A percentile compares a stretch with the other conserved stretches of the same genome.
Evolutionary conservation across 208 protist species (phyloP).

Genomic region (Acanthamoeba castellanii): DNA sequence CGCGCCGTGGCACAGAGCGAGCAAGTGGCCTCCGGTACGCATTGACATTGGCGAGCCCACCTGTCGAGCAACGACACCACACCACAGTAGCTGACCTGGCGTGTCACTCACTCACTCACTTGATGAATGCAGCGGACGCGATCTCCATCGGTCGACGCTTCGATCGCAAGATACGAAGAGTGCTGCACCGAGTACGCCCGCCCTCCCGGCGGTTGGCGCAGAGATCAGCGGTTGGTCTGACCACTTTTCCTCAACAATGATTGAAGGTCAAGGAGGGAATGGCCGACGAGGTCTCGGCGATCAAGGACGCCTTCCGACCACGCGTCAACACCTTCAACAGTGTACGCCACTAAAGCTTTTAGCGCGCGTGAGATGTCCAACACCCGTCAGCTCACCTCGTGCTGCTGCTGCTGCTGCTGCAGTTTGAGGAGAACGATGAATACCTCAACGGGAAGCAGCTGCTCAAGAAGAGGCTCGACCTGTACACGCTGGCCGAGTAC

Average conservation of each 20-base stretch:
- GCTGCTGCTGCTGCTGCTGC: background rate
- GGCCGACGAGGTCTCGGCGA: slow-evolving; percentile 30
- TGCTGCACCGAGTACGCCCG: slow-evolving; percentile 3
- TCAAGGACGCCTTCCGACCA: slow-evolving; percentile 44
- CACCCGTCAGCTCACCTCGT: background rate
- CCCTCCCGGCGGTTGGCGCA: background rate
- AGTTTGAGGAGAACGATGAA: background rate
- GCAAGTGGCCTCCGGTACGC: slow-evolving; percentile 24
- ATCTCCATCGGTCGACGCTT: slow-evolving; percentile 38
- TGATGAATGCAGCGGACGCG: background rate
- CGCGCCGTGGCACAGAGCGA: slow-evolving; percentile 29
- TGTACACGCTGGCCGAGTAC: slow-evolving; percentile 47
- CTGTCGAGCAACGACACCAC: background rate
- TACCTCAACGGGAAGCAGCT: background rate
- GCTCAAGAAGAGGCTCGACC: slow-evolving; percentile 5
- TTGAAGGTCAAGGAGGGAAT: slow-evolving; percentile 36
- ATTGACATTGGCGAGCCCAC: background rate
- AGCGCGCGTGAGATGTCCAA: background rate
- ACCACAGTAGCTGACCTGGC: background rate
- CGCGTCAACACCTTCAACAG: slow-evolving; percentile 9
- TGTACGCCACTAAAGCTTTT: background rate
- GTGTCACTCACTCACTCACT: background rate
- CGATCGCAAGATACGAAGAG: background rate
- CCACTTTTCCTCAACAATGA: too few species aligned
- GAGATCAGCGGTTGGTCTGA: background rate